phyloP scores from a whole-genome alignment of 1,139 yeast species.

The Debaryomyces sp. region DNA sequence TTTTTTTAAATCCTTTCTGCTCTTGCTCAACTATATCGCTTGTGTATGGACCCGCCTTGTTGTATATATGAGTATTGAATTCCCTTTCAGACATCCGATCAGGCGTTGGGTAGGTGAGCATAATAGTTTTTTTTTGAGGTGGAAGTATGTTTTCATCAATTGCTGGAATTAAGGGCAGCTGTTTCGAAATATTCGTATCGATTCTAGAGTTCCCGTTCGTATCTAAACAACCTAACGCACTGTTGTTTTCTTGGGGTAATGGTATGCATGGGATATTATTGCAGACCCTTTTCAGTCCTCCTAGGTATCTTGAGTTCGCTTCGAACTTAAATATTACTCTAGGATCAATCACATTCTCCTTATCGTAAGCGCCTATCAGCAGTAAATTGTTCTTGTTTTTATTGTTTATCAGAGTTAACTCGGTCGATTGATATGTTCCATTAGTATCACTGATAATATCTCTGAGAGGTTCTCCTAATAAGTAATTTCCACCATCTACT shows the following conservation, averaged over 20 bases:
- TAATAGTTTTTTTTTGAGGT: not conserved
- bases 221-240: not conserved
- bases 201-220: not conserved
- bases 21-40: not conserved
- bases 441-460: not conserved
- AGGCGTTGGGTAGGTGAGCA: not conserved
- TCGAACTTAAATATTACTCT: slow-evolving; percentile 2
- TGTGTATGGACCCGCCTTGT: not conserved
- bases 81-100: not conserved
- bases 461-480: not conserved
- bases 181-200: not conserved
- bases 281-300: not conserved
- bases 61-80: not conserved
- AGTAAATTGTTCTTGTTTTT: not conserved
- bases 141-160: not conserved
- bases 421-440: not conserved
- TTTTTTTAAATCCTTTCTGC: not conserved
- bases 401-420: not conserved
- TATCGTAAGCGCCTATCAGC: not conserved
- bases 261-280: not conserved
- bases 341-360: slow-evolving; percentile 5
- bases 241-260: not conserved
- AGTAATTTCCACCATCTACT: not conserved
- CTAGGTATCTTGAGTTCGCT: not conserved
- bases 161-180: not conserved